Percentiles rank a stretch among this genome's conserved stretches.
Conservation (phyloP, 2,329 filamentous ascomycete species). For the Calcarisporium arbuscula region DNA sequence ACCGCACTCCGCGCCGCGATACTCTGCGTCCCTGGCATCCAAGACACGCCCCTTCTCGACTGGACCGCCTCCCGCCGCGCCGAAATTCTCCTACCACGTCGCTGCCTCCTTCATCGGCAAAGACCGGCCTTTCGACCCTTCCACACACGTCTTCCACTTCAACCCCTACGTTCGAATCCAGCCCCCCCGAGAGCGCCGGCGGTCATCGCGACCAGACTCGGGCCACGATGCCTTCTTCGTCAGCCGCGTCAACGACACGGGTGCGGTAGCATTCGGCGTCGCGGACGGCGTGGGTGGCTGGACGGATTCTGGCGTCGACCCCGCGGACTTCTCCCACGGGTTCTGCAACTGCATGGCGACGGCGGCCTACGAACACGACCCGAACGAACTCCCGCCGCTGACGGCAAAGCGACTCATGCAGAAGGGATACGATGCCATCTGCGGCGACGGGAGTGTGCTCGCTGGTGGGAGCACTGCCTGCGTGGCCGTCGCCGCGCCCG, state of each 20-base stretch:
- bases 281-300: conserved; percentile 95
- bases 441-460: conserved; percentile 62
- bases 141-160: conserved; percentile 67
- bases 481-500: conserved; percentile 67
- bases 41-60: conserved; percentile 15
- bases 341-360: conserved; percentile 90
- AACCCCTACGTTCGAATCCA: conserved; percentile 57
- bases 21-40: no score
- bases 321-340: conserved; percentile 90
- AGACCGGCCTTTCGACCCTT: conserved; percentile 59
- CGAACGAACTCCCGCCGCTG: conserved; percentile 31
- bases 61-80: conserved; percentile 15
- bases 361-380: conserved; percentile 55
- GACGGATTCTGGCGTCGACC: conserved; percentile 87
- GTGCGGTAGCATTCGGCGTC: conserved; percentile 75
- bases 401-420: conserved; percentile 70
- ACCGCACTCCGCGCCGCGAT: no score
- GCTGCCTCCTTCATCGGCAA: conserved; percentile 73
- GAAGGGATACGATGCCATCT: conserved; percentile 75
- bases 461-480: conserved; percentile 91
- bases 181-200: conserved; percentile 31
- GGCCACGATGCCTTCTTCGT: conserved; percentile 98
- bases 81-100: conserved; percentile 59
- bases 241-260: conserved; percentile 64
- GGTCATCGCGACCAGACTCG: conserved; percentile 57